Evolutionary conservation across 768 basidiomycete species (phyloP).

Genomic region (Tylopilus plumbeoviolaceoides): DNA sequence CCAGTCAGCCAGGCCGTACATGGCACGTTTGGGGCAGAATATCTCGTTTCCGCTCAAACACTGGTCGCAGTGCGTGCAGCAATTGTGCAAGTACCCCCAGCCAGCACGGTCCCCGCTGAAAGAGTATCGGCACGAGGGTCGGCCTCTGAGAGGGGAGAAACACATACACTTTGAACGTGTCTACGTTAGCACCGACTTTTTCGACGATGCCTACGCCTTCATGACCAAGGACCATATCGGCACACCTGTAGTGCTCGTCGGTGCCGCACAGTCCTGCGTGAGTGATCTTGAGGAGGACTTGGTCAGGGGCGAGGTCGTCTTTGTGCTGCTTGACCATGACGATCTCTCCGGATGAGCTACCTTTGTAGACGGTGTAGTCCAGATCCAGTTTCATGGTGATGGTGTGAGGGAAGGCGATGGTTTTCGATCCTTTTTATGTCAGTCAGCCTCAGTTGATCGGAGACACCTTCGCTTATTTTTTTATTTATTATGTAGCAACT

Average conservation of each 20-base stretch:
- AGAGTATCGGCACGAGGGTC: neutral
- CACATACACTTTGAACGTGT: constrained; percentile 32
- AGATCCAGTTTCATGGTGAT: constrained; percentile 18
- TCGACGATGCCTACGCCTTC: constrained; percentile 37
- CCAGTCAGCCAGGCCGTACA: constrained; percentile 24
- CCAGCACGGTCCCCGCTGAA: constrained; percentile 35
- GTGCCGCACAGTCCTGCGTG: constrained; percentile 38
- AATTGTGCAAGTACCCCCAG: constrained; percentile 32
- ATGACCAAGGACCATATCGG: constrained; percentile 38
- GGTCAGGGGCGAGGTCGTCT: constrained; percentile 19
- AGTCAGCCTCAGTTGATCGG: too few species aligned
- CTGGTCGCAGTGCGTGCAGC: constrained; percentile 32
- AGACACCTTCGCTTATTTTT: too few species aligned
- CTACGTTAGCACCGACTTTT: constrained; percentile 29
- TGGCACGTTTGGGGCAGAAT: constrained; percentile 20
- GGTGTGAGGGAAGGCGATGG: neutral
- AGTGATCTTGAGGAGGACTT: constrained; percentile 31
- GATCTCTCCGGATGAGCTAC: constrained; percentile 17
- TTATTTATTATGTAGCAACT: too few species aligned
- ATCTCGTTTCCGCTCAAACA: constrained; percentile 34
- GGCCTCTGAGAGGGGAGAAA: neutral
- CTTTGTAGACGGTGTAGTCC: constrained; percentile 31
- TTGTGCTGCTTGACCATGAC: constrained; percentile 14
- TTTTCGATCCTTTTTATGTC: too few species aligned
- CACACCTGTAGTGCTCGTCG: constrained; percentile 31